Evolutionary conservation across 2,329 filamentous ascomycete species (phyloP).

Genomic region (Zasmidium citrigriseum): DNA sequence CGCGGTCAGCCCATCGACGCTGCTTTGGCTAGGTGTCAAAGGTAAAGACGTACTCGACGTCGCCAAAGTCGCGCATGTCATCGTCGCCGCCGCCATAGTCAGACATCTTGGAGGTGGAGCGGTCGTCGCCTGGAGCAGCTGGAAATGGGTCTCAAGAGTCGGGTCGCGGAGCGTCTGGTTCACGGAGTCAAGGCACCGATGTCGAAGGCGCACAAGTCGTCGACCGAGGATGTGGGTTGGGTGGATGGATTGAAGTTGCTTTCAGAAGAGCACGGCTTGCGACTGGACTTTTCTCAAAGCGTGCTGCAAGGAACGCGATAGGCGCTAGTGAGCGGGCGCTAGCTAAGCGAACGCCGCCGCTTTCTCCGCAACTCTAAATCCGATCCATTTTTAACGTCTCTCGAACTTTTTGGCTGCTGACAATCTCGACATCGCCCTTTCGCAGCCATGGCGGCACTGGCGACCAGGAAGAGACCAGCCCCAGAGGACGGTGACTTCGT

Average conservation of each 20-base stretch:
- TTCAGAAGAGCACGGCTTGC: background rate
- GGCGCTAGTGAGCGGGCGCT: background rate
- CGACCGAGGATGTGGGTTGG: background rate
- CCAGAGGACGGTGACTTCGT: background rate
- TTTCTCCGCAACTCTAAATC: background rate
- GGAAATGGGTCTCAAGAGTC: background rate
- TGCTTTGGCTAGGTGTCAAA: background rate
- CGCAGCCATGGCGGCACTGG: constrained; percentile 1
- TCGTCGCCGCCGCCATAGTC: constrained; percentile 48
- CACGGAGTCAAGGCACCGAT: background rate
- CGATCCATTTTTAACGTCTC: background rate
- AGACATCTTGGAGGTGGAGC: constrained; percentile 37
- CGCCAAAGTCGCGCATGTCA: constrained; percentile 38
- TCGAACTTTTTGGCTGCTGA: background rate
- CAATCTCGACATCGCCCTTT: background rate
- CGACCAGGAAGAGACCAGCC: constrained; percentile 4
- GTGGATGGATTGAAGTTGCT: background rate
- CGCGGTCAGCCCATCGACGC: constrained; percentile 3
- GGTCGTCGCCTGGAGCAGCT: background rate
- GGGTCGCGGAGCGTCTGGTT: background rate
- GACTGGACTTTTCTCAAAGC: background rate
- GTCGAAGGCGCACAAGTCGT: background rate
- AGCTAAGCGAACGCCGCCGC: background rate
- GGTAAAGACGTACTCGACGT: constrained; percentile 29
- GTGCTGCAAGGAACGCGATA: background rate